Evolutionary conservation across 2,329 filamentous ascomycete species (phyloP), one percentile per base, ranked within the genome.

Genomic region (Arachnomyces sp.): DNA sequence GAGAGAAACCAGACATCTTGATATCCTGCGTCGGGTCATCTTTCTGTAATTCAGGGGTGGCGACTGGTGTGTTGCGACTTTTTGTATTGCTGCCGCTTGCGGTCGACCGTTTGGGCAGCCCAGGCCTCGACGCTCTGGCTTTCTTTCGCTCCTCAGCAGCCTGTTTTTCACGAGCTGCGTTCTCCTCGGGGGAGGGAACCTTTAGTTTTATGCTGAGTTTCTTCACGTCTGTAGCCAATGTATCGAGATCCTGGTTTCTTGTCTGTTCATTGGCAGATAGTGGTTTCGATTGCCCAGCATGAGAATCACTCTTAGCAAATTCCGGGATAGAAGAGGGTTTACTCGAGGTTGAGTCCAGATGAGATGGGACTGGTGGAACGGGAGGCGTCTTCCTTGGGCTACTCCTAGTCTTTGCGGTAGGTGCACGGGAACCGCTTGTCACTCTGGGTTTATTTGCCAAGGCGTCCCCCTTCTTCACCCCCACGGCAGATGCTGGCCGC

Each of bases 361-460:
- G 50, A 7, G 63, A 60, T 16, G 70, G 60, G 7, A 66, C 58
- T 12, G 63, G 62, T 3, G 66, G 60, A 8, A 68, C 61, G 6
- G 67, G 58, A 11, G 65, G 64, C 4, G 59, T 55, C 43, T 62
- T 67, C 40, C 53, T 55, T 1, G 61, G 58, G 33, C 58, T 61
- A 20, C 54, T 48, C 13, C 54, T 49, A 28, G 55, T 49, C 41
- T 64, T 69, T 3, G 60, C 49, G 1, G 58, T 57, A 15, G 57
- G 57, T 31, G 52, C 69, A 20, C 68, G 72, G 7, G 66, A 53
- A n/a, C 47, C 70, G 33, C 66, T 72, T 7, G 65, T 47, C 9
- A 68, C 67, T 38, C 81, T 73, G 2, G 72, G 68, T 60, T 82
- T 87, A 53, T 76, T 83, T 7, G 70, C 64, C 7, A 79, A 59